phyloP scores from a whole-genome alignment of 176 grass and related monocot genomes.

The Hordeum marinum region DNA sequence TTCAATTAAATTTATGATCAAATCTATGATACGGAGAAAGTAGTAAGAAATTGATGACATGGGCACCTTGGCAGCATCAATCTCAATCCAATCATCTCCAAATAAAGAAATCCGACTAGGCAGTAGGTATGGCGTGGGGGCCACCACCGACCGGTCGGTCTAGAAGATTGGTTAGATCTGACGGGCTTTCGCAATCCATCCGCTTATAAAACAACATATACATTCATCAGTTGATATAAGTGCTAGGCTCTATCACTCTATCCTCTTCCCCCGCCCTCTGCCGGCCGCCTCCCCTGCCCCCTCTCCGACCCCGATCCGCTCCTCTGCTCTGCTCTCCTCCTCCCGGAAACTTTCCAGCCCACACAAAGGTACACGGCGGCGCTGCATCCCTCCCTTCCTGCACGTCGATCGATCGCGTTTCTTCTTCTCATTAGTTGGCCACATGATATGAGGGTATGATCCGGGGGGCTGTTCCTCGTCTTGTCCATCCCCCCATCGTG shows the following conservation, averaged over 20 bases:
- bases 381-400: background rate
- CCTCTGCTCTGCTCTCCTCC: background rate
- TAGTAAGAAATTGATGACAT: too few species aligned
- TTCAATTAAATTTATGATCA: too few species aligned
- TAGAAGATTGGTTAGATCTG: background rate
- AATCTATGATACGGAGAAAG: too few species aligned
- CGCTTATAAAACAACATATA: too few species aligned
- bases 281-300: background rate
- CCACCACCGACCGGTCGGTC: background rate
- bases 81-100: too few species aligned
- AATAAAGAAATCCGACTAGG: background rate
- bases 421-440: too few species aligned
- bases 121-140: background rate
- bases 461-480: too few species aligned
- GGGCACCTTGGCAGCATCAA: too few species aligned
- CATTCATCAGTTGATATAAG: background rate
- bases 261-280: background rate
- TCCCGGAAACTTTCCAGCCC: background rate
- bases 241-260: constrained; percentile 3
- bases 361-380: background rate
- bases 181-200: background rate
- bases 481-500: background rate
- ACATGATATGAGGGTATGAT: too few species aligned
- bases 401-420: background rate
- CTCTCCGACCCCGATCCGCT: background rate